phyloP scores from a whole-genome alignment of 768 basidiomycete genomes.

The Dictyophora rubrovolvata region DNA sequence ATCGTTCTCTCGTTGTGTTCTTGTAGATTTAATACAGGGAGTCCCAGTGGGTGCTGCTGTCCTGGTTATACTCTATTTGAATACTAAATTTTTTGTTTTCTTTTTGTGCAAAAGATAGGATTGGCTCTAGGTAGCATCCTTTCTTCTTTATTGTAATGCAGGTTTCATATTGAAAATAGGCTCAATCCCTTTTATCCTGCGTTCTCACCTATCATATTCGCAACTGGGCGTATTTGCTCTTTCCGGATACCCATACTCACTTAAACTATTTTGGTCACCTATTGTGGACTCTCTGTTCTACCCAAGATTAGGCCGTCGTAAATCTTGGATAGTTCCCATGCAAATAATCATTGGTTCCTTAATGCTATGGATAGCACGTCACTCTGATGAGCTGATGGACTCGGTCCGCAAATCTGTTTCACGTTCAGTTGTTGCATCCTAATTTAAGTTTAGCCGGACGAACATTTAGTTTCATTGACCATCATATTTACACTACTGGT shows the following conservation, averaged over 20 bases:
- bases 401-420: slow-evolving; percentile 40
- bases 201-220: slow-evolving; percentile 92
- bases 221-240: slow-evolving; percentile 92
- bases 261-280: slow-evolving; percentile 96
- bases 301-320: slow-evolving; percentile 78
- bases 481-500: slow-evolving; percentile 82
- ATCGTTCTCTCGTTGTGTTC: neutral
- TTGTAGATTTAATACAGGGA: slow-evolving; percentile 53
- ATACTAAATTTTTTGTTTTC: neutral
- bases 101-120: slow-evolving; percentile 44
- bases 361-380: slow-evolving; percentile 68
- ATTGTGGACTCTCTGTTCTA: slow-evolving; percentile 89
- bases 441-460: slow-evolving; percentile 50
- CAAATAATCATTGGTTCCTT: slow-evolving; percentile 80
- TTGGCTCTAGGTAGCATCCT: slow-evolving; percentile 66
- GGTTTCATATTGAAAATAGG: slow-evolving; percentile 34
- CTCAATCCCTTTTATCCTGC: slow-evolving; percentile 92
- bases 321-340: slow-evolving; percentile 99
- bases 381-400: slow-evolving; percentile 67
- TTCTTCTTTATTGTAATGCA: slow-evolving; percentile 1
- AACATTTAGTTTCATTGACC: slow-evolving; percentile 71
- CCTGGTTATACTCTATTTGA: slow-evolving; percentile 5
- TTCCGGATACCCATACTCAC: slow-evolving; percentile 88
- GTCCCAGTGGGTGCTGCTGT: slow-evolving; percentile 57
- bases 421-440: slow-evolving; percentile 4